Percentiles rank a stretch among this genome's conserved stretches.
Evolutionary conservation across 2,329 filamentous ascomycete genomes (phyloP).

Genomic region (Alternaria conjuncta): DNA sequence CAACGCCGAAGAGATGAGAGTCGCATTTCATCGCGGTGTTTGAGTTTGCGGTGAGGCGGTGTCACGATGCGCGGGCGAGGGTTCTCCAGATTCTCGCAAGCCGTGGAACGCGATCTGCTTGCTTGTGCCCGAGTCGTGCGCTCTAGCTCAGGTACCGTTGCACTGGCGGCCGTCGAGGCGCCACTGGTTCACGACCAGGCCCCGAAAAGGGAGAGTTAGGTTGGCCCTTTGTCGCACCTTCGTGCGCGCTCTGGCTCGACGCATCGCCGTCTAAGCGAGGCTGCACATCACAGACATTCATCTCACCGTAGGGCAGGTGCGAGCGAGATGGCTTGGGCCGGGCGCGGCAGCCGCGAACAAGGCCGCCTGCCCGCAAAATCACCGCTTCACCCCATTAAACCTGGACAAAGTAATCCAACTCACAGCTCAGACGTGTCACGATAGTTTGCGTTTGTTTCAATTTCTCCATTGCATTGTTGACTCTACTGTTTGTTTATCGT

Average conservation of each 20-base stretch:
- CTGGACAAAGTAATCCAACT: not conserved
- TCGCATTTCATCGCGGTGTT: not conserved
- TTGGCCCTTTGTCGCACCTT: not conserved
- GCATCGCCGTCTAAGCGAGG: not conserved
- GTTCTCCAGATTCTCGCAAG: not conserved
- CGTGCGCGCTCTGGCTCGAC: not conserved
- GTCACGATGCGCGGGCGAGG: constrained; percentile 1
- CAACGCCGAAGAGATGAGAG: not conserved
- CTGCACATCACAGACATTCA: not conserved
- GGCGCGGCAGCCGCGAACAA: not conserved
- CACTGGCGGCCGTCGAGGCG: not conserved
- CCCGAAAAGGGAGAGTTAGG: constrained; percentile 1
- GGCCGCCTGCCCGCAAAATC: constrained; percentile 6
- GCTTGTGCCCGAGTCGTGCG: not conserved
- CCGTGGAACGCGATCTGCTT: constrained; percentile 2
- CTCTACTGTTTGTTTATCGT: constrained; percentile 1
- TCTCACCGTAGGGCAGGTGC: not conserved
- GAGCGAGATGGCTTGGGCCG: not conserved
- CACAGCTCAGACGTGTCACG: constrained; percentile 1
- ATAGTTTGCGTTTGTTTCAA: constrained; percentile 3
- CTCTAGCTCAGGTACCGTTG: constrained; percentile 5
- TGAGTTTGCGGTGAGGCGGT: not conserved
- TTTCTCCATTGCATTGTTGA: not conserved
- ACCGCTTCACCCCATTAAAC: not conserved
- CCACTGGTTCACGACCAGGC: not conserved